A percentile compares a stretch with the other conserved stretches of the same genome.
These are phyloP conservation scores for Trichoderma virens DNA, from an alignment of 495 filamentous ascomycete species.

Conservation along the genomic window DNA sequence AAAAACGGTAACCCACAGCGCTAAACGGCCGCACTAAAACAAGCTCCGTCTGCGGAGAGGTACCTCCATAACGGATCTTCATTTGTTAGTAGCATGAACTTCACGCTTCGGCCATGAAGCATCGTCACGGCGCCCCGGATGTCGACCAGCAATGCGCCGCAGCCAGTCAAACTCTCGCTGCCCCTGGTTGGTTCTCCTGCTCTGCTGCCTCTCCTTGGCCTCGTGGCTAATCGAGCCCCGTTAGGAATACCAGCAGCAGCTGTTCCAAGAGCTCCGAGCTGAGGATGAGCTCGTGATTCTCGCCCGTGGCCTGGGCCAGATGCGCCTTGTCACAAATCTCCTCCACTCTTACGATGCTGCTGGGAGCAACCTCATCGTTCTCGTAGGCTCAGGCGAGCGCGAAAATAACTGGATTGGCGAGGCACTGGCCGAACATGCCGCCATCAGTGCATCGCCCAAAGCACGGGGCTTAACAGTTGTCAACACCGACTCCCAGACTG, in stretches of 20 bases:
- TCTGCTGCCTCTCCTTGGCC: not conserved
- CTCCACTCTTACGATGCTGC: constrained; percentile 95
- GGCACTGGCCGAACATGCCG: constrained; percentile 88
- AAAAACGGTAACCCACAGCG: not conserved
- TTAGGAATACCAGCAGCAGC: constrained; percentile 78
- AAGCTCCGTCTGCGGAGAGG: not conserved
- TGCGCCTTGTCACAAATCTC: constrained; percentile 85
- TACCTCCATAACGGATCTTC: not conserved
- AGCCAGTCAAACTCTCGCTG: constrained; percentile 85
- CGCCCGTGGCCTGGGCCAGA: constrained; percentile 82
- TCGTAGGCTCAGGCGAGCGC: constrained; percentile 85
- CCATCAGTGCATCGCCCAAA: constrained; percentile 63
- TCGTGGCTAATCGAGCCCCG: not conserved
- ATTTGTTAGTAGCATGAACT: not conserved
- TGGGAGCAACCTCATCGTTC: constrained; percentile 81
- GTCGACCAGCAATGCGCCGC: constrained; percentile 48
- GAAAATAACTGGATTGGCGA: constrained; percentile 94
- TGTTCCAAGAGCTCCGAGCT: constrained; percentile 79
- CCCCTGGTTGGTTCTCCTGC: constrained; percentile 57
- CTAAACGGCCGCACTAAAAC: not conserved
- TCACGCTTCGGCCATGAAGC: constrained; percentile 5
- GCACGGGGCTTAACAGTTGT: constrained; percentile 83
- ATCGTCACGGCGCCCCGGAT: constrained; percentile 20
- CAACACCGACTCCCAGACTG: constrained; percentile 88
- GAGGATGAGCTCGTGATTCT: constrained; percentile 92